Evolutionary conservation across 179 eudicot genomes (phyloP), one percentile per base, ranked within the genome.

Genomic region (Vitellaria paradoxa): DNA sequence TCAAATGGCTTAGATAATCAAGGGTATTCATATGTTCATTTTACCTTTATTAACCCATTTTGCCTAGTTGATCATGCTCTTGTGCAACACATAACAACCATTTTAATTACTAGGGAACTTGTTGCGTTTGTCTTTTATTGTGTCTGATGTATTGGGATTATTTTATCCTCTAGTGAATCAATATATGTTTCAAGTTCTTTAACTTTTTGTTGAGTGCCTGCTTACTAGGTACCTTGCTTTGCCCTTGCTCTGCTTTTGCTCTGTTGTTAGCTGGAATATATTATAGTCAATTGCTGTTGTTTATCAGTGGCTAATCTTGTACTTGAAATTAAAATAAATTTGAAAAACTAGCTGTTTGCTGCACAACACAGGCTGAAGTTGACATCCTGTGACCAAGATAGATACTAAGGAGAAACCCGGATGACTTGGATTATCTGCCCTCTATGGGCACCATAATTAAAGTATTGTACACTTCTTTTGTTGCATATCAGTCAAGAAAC

Each of bases 1-100:
- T 83, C 94, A 66, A 88, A 88, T 84, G 94, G 90, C 56, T 78
- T 79, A 70, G 83, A 81, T 69, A 71, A 73, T 70, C 79, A 83
- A 66, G 84, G 93, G 97, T 92, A 91, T 15, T 72, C 68, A 14
- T 76, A 37, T 71, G 10, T 64, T 46, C 62, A 52, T 13, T 52
- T 62, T 47, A 18, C n/a, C 3, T 59, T 2, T 15, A 26, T 70
- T 46, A 13, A 63, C 47, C 68, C 5, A 7, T 60, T 57, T 40
- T 42, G 7, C 55, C 23, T 26, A 12, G 10, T 15, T 67, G 13
- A 18, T 67, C 23, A 60, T 65, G 21, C 52, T 63, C 26, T 47
- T 17, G 17, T 46, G 57, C 37, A 21, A 11, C 23, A 14, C 12
- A 9, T 13, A 59, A 24, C 46, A 42, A 23, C 67, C 20, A 50